Base-by-base conservation (phyloP, 495 filamentous ascomycete species). In the Podospora pseudopauciseta region DNA sequence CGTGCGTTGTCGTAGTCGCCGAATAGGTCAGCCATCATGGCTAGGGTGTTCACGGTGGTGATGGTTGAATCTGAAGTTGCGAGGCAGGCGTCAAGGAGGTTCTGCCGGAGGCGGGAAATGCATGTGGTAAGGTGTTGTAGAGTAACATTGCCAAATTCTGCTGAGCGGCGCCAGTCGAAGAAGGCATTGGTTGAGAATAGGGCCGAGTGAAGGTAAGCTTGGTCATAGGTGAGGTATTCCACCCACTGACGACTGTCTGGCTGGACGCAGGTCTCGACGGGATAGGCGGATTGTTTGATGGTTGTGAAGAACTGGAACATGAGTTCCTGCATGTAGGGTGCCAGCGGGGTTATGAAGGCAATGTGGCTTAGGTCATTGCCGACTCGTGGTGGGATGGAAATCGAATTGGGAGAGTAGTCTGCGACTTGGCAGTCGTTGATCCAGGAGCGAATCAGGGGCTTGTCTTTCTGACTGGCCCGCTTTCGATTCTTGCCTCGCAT, bases 1-100 rank as follows among this genome's bases (percentile, higher is more conserved):
- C 68, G 71, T 7, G 74, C 75, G 7, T 74, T 66, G 19, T 69
- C 61, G 54, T 19, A 27, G 28, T 81, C 72, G 15, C 71, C 72
- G 2, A 72, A 65, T 1, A 75, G 57, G 34, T 79, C 70, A 9
- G 81, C 73, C 66, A 77, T 65, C 23, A 71, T 67, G 16, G 73
- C 71, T 9, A 81, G 67, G 7, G 66, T 72, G 13, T 80, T 44
- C 18, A 82, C 72, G 3, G 72, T 71, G 28, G 74, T 71, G 5
- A 81, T 70, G 18, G 80, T 82, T 5, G 73, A 71, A 60, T 81
- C 70, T 0, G 68, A 65, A 0, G 61, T 44, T 9, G 65, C 62
- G 6, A 32, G 28, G 3, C 53, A 55, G 6, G 11, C 5, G 4
- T 67, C 20, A 44, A 34, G 32, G 20, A 74, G 68, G 28, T 71